These are phyloP conservation scores for Panicum virgatum DNA, from an alignment of 202 grass and related monocot genomes.

Conservation along the genomic window DNA sequence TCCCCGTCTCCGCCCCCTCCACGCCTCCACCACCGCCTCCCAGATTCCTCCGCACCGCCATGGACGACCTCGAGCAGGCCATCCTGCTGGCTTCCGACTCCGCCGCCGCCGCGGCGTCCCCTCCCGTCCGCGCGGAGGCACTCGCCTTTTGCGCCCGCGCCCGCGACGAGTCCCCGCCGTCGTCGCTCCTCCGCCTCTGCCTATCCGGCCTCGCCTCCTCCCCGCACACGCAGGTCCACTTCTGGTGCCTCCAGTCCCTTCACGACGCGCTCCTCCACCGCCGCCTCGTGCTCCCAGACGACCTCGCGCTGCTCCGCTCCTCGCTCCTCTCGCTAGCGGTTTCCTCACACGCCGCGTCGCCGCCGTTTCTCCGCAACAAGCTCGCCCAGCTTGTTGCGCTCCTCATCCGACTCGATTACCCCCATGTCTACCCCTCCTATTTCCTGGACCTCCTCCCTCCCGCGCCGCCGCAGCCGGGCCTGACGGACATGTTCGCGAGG, in stretches of 20 bases:
- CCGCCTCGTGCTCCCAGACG: conserved; percentile 43
- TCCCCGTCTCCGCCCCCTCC: conserved; percentile 10
- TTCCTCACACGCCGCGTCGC: conserved; percentile 51
- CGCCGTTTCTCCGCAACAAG: conserved; percentile 86
- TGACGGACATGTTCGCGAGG: conserved; percentile 88
- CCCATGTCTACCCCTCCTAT: conserved; percentile 58
- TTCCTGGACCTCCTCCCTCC: conserved; percentile 67
- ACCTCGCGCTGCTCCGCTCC: conserved; percentile 69
- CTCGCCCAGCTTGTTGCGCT: conserved; percentile 78
- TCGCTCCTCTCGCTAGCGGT: conserved; percentile 67
- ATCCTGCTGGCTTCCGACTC: conserved; percentile 78
- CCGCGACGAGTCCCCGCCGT: conserved; percentile 58
- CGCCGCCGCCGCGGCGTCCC: conserved; percentile 36
- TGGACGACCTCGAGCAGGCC: conserved; percentile 96
- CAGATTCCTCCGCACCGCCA: conserved; percentile 52
- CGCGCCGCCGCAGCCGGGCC: conserved; percentile 49
- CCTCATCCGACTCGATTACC: conserved; percentile 81
- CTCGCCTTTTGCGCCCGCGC: conserved; percentile 77
- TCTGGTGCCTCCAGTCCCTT: conserved; percentile 93
- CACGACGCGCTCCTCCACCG: conserved; percentile 65
- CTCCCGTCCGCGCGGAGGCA: conserved; percentile 68
- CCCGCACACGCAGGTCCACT: conserved; percentile 63
- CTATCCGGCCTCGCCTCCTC: conserved; percentile 74
- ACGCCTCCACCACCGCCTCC: neutral
- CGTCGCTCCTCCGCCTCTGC: conserved; percentile 76